phyloP scores from a whole-genome alignment of 106 monocot species.

The Ottelia alismoides region DNA sequence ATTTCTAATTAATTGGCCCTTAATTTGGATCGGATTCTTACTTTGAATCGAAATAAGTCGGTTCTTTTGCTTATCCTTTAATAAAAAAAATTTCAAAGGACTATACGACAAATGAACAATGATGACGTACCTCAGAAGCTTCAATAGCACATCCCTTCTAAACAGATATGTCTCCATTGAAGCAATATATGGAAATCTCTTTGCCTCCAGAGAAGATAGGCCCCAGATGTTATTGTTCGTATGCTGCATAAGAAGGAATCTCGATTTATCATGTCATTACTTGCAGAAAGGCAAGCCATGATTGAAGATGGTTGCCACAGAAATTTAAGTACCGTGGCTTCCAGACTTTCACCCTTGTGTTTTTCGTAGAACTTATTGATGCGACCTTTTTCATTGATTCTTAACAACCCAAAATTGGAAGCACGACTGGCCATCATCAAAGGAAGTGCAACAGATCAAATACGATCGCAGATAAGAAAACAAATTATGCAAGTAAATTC shows the following conservation, averaged over 20 bases:
- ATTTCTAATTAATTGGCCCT: too few species aligned
- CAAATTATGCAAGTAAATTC: background rate
- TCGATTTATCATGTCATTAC: background rate
- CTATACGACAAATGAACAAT: background rate
- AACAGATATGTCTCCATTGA: conserved; percentile 20
- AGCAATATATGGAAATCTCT: conserved; percentile 11
- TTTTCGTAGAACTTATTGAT: conserved; percentile 12
- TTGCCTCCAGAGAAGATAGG: conserved; percentile 10
- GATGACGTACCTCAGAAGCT: conserved; percentile 13
- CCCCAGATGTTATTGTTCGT: conserved; percentile 7
- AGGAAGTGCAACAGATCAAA: conserved; percentile 1
- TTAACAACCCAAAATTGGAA: conserved; percentile 14
- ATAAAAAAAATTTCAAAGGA: background rate
- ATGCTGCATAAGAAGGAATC: conserved; percentile 1
- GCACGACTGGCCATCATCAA: conserved; percentile 10
- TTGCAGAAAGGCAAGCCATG: background rate
- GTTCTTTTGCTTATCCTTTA: background rate
- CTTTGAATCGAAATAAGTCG: too few species aligned
- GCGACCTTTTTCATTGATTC: conserved; percentile 11
- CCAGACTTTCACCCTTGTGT: conserved; percentile 12
- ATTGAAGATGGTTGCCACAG: too few species aligned
- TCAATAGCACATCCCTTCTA: conserved; percentile 14
- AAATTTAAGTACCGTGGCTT: conserved; percentile 10
- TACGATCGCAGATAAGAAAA: too few species aligned
- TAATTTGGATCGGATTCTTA: too few species aligned